These are phyloP conservation scores for Prunus campanulata DNA, from an alignment of 306 rosid species.

Conservation along the genomic window DNA sequence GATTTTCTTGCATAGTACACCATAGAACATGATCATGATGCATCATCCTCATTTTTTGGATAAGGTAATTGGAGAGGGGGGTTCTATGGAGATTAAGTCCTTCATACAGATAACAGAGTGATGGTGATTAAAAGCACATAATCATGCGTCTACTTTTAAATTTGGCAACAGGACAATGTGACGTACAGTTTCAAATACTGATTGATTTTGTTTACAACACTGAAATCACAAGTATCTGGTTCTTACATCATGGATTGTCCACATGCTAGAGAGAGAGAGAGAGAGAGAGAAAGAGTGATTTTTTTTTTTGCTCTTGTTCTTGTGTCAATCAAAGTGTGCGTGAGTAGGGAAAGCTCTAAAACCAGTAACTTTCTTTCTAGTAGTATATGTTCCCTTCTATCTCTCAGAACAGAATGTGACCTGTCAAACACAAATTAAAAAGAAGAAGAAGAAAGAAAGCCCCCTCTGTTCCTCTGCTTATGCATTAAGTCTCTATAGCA, in stretches of 20 bases:
- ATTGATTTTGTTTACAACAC: constrained; percentile 19
- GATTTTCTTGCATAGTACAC: not conserved
- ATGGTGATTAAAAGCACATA: constrained; percentile 3
- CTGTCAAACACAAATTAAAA: constrained; percentile 10
- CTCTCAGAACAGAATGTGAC: constrained; percentile 27
- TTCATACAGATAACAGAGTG: not conserved
- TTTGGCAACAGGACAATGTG: constrained; percentile 20
- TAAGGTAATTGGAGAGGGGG: not conserved
- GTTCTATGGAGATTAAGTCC: not conserved
- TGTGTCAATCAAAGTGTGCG: constrained; percentile 2
- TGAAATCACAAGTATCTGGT: constrained; percentile 38
- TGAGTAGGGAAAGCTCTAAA: constrained; percentile 2
- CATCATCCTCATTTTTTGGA: not conserved
- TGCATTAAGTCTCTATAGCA: constrained; percentile 2
- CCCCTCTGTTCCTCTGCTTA: not conserved
- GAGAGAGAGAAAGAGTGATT: not conserved
- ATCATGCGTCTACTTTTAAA: constrained; percentile 24
- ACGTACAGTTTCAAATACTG: constrained; percentile 18
- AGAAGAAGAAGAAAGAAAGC: not conserved
- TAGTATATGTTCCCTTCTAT: constrained; percentile 8
- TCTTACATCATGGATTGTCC: constrained; percentile 39
- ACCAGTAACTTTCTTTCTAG: constrained; percentile 7
- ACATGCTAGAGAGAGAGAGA: constrained; percentile 1
- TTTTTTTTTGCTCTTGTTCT: constrained; percentile 16
- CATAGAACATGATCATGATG: not conserved